phyloP scores from a whole-genome alignment of 163 green algal species.

The Scenedesmus sp. region DNA sequence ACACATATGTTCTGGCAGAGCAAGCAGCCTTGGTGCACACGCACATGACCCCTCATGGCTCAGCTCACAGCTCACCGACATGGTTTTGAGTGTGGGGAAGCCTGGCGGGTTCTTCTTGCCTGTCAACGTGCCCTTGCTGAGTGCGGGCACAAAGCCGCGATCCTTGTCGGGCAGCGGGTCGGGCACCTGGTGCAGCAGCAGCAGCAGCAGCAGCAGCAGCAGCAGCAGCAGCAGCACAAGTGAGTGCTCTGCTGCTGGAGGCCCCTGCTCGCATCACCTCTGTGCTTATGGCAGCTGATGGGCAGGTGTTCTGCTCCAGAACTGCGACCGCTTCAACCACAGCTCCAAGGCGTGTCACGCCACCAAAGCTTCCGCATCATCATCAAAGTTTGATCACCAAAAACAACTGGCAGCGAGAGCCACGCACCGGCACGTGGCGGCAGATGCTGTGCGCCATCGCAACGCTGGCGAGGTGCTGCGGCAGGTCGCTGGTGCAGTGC shows the following conservation, averaged over 20 bases:
- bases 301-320: no score
- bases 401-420: no score
- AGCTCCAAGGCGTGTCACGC: no score
- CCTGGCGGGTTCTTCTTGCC: constrained; percentile 70
- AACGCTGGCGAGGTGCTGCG: constrained; percentile 52
- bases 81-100: constrained; percentile 87
- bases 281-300: no score
- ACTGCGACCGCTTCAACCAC: no score
- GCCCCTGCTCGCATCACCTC: no score
- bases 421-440: neutral
- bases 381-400: no score
- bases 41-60: neutral
- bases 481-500: constrained; percentile 84
- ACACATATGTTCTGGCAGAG: neutral
- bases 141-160: constrained; percentile 74
- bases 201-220: constrained; percentile 34
- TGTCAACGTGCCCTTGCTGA: constrained; percentile 71
- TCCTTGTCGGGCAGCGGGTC: constrained; percentile 75
- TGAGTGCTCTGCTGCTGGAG: neutral
- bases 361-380: no score
- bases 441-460: constrained; percentile 7
- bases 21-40: neutral
- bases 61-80: constrained; percentile 73
- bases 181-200: constrained; percentile 52
- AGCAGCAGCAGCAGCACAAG: neutral